Evolutionary conservation across 495 filamentous ascomycete species (phyloP).

Genomic region (Hypoxylon subgilvum): DNA sequence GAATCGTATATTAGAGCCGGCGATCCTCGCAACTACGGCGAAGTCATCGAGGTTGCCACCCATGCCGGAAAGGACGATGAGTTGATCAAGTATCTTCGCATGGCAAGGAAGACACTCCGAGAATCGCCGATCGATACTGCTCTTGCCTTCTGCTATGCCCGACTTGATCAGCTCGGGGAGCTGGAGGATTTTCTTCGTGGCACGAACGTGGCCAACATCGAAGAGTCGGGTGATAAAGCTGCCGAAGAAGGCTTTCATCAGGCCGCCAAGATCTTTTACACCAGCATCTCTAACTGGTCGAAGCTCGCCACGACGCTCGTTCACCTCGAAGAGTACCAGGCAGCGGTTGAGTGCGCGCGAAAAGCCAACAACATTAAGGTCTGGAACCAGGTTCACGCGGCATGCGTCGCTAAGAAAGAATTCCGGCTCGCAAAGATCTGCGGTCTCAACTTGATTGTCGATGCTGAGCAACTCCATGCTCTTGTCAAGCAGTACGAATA

Average conservation of each 20-base stretch:
- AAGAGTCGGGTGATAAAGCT: constrained; percentile 96
- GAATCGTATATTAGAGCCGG: constrained; percentile 96
- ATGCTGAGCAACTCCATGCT: constrained; percentile 93
- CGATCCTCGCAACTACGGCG: constrained; percentile 89
- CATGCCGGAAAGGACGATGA: constrained; percentile 98
- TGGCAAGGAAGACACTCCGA: constrained; percentile 95
- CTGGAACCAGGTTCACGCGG: constrained; percentile 98
- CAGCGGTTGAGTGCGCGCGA: constrained; percentile 95
- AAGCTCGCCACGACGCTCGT: constrained; percentile 97
- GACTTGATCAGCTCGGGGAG: constrained; percentile 87
- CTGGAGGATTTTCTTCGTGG: constrained; percentile 95
- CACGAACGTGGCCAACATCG: constrained; percentile 93
- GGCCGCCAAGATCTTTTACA: constrained; percentile 98
- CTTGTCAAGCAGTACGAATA: constrained; percentile 96
- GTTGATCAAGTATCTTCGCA: constrained; percentile 92
- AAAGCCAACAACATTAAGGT: constrained; percentile 99
- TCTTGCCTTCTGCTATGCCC: constrained; percentile 90
- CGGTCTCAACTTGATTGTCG: constrained; percentile 97
- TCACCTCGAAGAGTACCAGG: constrained; percentile 95
- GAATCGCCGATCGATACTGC: constrained; percentile 94
- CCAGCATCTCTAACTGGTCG: constrained; percentile 99
- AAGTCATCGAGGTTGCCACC: constrained; percentile 95
- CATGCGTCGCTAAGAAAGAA: constrained; percentile 97
- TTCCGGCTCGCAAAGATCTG: constrained; percentile 99
- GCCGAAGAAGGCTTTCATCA: constrained; percentile 93